Conservation (phyloP, 495 filamentous ascomycete genomes). For the Extremus antarcticus region DNA sequence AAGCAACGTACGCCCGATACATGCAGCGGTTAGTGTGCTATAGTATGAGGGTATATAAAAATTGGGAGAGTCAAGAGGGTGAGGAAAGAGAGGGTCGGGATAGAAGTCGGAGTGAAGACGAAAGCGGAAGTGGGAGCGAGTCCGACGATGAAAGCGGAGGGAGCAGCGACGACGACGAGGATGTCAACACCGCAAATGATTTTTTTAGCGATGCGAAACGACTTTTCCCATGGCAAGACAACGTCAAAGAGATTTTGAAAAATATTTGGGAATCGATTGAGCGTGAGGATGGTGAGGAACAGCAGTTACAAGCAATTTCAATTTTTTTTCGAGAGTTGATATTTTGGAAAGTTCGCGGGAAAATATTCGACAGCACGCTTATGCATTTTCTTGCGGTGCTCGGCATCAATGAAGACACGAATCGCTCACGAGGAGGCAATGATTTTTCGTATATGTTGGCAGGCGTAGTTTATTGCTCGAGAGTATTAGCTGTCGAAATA, state of each 20-base stretch:
- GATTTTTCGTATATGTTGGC: too few species aligned
- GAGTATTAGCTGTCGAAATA: slow-evolving; percentile 1
- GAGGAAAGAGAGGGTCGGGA: too few species aligned
- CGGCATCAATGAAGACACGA: neutral
- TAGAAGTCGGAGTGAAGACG: too few species aligned
- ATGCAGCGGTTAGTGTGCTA: neutral
- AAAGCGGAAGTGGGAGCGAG: too few species aligned
- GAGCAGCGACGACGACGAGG: neutral
- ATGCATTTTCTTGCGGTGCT: neutral
- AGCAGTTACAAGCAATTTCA: neutral
- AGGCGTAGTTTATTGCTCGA: neutral
- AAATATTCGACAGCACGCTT: neutral
- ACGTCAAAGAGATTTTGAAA: neutral
- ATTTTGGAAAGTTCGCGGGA: neutral
- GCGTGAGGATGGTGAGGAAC: neutral
- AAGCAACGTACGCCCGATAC: neutral
- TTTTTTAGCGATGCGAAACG: neutral
- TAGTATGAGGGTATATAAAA: neutral
- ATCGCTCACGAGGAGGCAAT: neutral
- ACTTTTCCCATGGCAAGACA: neutral
- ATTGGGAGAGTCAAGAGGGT: too few species aligned
- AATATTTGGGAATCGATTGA: neutral
- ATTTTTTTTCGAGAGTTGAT: neutral
- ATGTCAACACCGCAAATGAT: neutral
- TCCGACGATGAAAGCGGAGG: too few species aligned